These are phyloP conservation scores for Bidens hawaiensis DNA, from an alignment of 140 eudicot genomes.

Conservation along the genomic window DNA sequence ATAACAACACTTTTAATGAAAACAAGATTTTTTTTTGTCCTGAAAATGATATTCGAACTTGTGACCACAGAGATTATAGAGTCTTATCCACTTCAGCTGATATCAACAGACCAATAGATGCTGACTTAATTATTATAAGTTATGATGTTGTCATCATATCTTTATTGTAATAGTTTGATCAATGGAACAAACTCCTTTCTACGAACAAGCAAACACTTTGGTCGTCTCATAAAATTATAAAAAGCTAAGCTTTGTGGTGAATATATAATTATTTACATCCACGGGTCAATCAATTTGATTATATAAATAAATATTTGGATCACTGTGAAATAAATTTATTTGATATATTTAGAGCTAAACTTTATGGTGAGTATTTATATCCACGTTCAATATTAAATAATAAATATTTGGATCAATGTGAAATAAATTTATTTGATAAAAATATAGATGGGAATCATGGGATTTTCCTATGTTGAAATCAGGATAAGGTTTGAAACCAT, in stretches of 20 bases:
- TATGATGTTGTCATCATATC: too few relatives aligned
- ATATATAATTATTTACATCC: background rate
- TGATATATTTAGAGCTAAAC: background rate
- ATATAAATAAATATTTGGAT: background rate
- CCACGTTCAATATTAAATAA: background rate
- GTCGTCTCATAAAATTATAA: background rate
- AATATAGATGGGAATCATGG: background rate
- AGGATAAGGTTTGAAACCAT: background rate
- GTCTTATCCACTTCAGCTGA: too few relatives aligned
- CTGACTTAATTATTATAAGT: too few relatives aligned
- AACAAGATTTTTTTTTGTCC: too few relatives aligned
- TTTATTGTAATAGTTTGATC: too few relatives aligned
- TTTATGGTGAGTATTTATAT: background rate
- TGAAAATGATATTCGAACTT: too few relatives aligned
- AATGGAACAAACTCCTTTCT: too few relatives aligned
- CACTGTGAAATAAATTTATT: background rate
- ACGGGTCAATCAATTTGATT: background rate
- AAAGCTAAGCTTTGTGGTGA: background rate
- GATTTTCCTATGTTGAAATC: constrained; percentile 11
- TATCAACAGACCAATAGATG: too few relatives aligned
- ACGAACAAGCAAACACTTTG: background rate
- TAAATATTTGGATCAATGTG: background rate
- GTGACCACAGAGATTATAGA: too few relatives aligned
- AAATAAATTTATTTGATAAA: background rate
- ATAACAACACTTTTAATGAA: too few relatives aligned